Evolutionary conservation across 2,329 filamentous ascomycete species (phyloP), one percentile per base, ranked within the genome.

Genomic region (Trichoderma semiorbis): DNA sequence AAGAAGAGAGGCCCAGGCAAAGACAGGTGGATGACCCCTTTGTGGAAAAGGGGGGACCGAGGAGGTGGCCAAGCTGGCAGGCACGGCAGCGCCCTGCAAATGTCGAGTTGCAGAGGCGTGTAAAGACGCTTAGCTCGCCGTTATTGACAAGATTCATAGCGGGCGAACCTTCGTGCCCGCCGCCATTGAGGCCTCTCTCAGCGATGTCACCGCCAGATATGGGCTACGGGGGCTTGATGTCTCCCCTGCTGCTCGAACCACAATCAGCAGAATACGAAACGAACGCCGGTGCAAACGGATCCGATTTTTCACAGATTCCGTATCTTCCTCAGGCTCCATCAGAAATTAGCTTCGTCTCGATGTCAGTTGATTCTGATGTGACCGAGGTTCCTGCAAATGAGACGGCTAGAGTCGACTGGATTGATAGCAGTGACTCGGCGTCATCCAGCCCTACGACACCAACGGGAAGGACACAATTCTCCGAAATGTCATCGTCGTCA

Each of bases 1-100:
- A 84, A 10, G 82, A 84, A 7, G 79, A 79, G 21, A 72, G 67
- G 8, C 58, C 72, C 34, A 53, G 74, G 39, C 70, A 24, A 67
- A 58, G 69, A 47, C 69, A 61, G n/a, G 61, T 67, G 2, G 71
- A 76, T 26, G 81, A 82, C 34, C 80, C 81, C 0, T 82, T 82
- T 61, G 75, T 80, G 1, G 80, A 80, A 26, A 53, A 55, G n/a
- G 68, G 43, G 7, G 63, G 36, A 1, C 61, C 60, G 0, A 65
- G 26, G 26, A 47, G 61, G 36, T 43, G 55, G 55, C 65, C 66
- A 2, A 71, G 61, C 34, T 63, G 64, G 36, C 62, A 72, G 14
- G 16, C 57, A 11, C 69, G 62, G 50, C 71, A 72, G 21, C 36
- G 71, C 7, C 60, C 28, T 30, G 16, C 34, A 5, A 55, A 47